These are phyloP conservation scores for Corymbia maculata DNA, from an alignment of 345 rosid genomes.

Conservation along the genomic window DNA sequence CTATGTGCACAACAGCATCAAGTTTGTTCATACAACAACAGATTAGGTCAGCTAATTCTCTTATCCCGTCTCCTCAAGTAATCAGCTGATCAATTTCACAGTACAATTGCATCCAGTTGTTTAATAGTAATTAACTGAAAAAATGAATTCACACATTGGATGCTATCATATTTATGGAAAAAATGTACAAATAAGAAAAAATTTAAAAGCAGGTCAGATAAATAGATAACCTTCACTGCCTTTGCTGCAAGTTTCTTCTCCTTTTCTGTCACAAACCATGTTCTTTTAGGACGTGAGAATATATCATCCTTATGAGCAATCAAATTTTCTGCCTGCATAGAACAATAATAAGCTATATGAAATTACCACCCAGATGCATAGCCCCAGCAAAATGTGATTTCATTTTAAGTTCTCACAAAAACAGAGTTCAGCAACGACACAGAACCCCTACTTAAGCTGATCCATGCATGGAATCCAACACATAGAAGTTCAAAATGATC, in stretches of 20 bases:
- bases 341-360: background rate
- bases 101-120: background rate
- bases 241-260: slow-evolving; percentile 72
- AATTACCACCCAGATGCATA: background rate
- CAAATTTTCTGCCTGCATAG: slow-evolving; percentile 84
- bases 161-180: background rate
- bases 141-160: background rate
- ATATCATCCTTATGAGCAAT: slow-evolving; percentile 80
- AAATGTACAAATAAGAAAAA: background rate
- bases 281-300: slow-evolving; percentile 78
- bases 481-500: background rate
- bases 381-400: background rate
- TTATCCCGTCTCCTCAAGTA: background rate
- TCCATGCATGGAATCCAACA: background rate
- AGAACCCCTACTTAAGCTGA: background rate
- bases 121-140: background rate
- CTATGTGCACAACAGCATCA: background rate
- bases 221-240: slow-evolving; percentile 46
- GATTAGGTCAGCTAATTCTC: background rate
- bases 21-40: background rate
- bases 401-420: background rate
- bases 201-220: background rate
- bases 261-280: slow-evolving; percentile 88
- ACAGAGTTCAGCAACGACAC: background rate
- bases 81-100: background rate